Evolutionary conservation across 768 basidiomycete species (phyloP), one percentile per base, ranked within the genome.

Genomic region (Leccinum longicurvipes): DNA sequence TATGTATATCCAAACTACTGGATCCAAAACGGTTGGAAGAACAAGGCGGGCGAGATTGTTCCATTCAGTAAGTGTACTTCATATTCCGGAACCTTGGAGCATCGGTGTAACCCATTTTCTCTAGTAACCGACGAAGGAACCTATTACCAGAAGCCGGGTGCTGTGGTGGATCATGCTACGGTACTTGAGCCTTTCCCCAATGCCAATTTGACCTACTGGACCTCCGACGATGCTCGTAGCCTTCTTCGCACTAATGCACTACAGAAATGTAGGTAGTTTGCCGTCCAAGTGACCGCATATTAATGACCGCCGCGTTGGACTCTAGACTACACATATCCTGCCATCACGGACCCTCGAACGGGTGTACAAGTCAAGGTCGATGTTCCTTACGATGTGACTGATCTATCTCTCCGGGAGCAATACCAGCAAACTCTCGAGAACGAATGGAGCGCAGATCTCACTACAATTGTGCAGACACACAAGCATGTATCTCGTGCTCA

Each of bases 251-350:
- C 51, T 2, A 41, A 29, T 11, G 3, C 21, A 9, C 21, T 10
- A 1, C 27, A 54, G 4, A 64, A 62, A 41, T 55, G 63, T 62
- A 23, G 5, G 59, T 15, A 4, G 6, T 39, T 39, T 45, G 6
- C 17, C 6, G 27, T 21, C 4, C 4, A 19, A 3, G 14, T 6
- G 10, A 45, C 6, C 10, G 5, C 4, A 3, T 27, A 51, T 28
- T 8, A 47, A 50, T 4, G 2, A 19, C 11, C 3, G 6, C 29
- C n/a, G n/a, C n/a, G n/a, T 47, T 14, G 21, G 11, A 54, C n/a
- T n/a, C n/a, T 29, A 64, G 63, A 65, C 39, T 64, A 64, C 41
- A 62, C 63, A 11, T 64, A 64, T 27, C 63, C 63, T 25, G 23
- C 53, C 8, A 62, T 64, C 24, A 59, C 10, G 8, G 63, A 62